phyloP scores from a whole-genome alignment of 805 yeast species.

The Barnettozyma pratensis region DNA sequence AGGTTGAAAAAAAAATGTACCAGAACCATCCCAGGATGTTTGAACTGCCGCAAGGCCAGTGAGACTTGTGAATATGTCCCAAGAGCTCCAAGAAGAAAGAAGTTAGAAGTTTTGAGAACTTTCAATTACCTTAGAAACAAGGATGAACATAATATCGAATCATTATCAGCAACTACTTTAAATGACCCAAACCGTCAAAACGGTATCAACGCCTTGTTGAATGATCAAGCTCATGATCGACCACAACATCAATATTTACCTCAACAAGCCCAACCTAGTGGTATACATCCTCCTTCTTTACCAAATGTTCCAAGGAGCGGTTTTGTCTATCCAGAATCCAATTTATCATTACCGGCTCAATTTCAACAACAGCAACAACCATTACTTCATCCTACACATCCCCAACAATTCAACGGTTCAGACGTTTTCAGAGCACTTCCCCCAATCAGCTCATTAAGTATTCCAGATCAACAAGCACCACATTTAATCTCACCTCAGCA shows the following conservation, averaged over 20 bases:
- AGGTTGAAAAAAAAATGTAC: conserved; percentile 45
- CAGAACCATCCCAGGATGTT: conserved; percentile 38
- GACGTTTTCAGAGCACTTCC: conserved; percentile 2
- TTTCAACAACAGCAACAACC: no score
- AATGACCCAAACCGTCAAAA: background rate
- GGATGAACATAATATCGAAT: background rate
- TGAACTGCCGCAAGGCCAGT: conserved; percentile 35
- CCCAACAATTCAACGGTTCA: background rate
- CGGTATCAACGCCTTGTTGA: background rate
- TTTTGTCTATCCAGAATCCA: background rate
- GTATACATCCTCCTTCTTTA: background rate
- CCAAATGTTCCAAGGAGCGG: background rate
- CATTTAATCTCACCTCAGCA: background rate
- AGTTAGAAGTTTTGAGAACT: conserved; percentile 25
- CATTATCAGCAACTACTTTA: no score
- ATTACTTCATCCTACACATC: background rate
- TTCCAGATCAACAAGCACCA: background rate
- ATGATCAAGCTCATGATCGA: background rate
- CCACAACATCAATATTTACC: background rate
- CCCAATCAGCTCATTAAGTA: conserved; percentile 9
- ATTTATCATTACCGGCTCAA: background rate
- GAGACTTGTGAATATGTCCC: conserved; percentile 40
- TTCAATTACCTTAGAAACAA: conserved; percentile 18
- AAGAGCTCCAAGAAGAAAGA: conserved; percentile 36
- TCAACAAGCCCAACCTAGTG: background rate